phyloP scores from a whole-genome alignment of 495 filamentous ascomycete species.

The Neurospora sp. region DNA sequence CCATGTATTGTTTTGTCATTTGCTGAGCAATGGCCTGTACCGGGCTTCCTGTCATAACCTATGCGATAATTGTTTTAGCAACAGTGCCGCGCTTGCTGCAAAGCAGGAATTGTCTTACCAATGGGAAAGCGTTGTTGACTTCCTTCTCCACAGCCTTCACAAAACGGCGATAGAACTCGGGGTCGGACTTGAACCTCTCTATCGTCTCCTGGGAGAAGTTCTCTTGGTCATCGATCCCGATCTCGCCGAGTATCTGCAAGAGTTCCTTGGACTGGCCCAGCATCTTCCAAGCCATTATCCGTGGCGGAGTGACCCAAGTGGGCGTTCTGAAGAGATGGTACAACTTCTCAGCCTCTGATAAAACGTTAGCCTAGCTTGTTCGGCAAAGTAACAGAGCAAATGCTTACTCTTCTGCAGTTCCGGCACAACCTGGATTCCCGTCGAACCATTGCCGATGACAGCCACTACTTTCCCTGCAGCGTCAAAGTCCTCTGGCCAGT shows the following conservation, averaged over 20 bases:
- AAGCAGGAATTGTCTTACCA: constrained; percentile 19
- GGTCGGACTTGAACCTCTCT: constrained; percentile 35
- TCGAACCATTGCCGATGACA: constrained; percentile 51
- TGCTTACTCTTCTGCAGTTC: constrained; percentile 44
- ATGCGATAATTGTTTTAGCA: not conserved
- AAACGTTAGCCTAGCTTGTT: constrained; percentile 13
- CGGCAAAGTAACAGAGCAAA: constrained; percentile 21
- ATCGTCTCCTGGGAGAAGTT: constrained; percentile 35
- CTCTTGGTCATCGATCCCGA: constrained; percentile 24
- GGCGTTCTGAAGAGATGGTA: constrained; percentile 46
- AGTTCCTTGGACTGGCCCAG: constrained; percentile 27
- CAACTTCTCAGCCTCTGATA: constrained; percentile 32
- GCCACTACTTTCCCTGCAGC: constrained; percentile 47
- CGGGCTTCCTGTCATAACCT: constrained; percentile 26
- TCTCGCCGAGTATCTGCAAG: constrained; percentile 11
- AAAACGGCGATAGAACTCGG: constrained; percentile 24
- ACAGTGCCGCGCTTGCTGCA: not conserved
- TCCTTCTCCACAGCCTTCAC: constrained; percentile 31
- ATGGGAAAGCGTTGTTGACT: constrained; percentile 36
- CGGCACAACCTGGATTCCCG: constrained; percentile 50
- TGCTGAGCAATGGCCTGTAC: constrained; percentile 24
- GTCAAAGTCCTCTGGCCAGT: constrained; percentile 47
- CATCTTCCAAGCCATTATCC: constrained; percentile 32
- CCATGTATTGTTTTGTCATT: constrained; percentile 34
- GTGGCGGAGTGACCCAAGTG: constrained; percentile 56